These are phyloP conservation scores for Geosmithia morbida DNA, from an alignment of 2,329 filamentous ascomycete genomes.

Conservation along the genomic window DNA sequence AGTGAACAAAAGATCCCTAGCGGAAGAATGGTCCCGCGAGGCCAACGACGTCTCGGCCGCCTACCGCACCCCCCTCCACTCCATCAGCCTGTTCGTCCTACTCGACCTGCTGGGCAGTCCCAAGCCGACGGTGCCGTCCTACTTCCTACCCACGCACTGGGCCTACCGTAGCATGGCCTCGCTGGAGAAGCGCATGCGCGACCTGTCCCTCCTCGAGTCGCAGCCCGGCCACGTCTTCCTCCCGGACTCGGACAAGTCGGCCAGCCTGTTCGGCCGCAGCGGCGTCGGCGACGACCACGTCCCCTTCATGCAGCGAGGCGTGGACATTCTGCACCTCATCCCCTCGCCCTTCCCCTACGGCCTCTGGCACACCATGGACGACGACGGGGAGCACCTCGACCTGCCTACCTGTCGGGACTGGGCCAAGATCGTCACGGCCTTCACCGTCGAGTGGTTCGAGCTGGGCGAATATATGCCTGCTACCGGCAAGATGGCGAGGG, in stretches of 20 bases:
- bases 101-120: conserved; percentile 71
- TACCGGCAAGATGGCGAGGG: conserved; percentile 10
- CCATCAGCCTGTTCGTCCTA: conserved; percentile 82
- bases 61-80: conserved; percentile 58
- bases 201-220: conserved; percentile 51
- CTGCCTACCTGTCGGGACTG: conserved; percentile 71
- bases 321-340: conserved; percentile 82
- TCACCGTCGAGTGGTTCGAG: conserved; percentile 87
- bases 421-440: conserved; percentile 70
- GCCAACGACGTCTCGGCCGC: conserved; percentile 57
- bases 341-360: conserved; percentile 58
- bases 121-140: conserved; percentile 62
- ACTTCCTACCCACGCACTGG: conserved; percentile 87
- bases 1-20: conserved; percentile 41
- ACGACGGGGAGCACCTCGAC: conserved; percentile 78
- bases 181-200: conserved; percentile 60
- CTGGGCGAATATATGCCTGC: conserved; percentile 32
- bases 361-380: conserved; percentile 77
- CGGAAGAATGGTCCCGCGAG: conserved; percentile 63
- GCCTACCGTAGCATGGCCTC: conserved; percentile 66
- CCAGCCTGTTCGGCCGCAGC: conserved; percentile 28
- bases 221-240: conserved; percentile 42
- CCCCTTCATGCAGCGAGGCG: conserved; percentile 76
- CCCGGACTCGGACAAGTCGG: conserved; percentile 41
- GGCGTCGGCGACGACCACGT: conserved; percentile 77